These are phyloP conservation scores for Scheffersomyces quercinus DNA, from an alignment of 1,139 yeast species.

Conservation along the genomic window DNA sequence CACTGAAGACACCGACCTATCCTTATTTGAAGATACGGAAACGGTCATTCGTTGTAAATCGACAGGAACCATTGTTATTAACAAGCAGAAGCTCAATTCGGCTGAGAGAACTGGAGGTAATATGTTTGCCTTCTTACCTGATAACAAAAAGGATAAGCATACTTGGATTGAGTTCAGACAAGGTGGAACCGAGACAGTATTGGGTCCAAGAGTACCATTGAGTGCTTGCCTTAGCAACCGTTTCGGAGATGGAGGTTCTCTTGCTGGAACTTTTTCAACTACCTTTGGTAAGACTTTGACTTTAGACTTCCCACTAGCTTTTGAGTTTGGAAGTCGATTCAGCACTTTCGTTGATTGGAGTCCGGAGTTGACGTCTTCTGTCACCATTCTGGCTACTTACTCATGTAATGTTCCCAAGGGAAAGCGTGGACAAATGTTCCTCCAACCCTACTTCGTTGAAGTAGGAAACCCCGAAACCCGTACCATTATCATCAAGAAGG, in stretches of 20 bases:
- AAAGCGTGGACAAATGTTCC: conserved; percentile 20
- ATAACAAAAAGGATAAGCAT: conserved; percentile 6
- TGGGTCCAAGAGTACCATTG: conserved; percentile 16
- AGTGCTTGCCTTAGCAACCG: conserved; percentile 20
- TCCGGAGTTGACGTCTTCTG: conserved; percentile 6
- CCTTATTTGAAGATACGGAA: conserved; percentile 9
- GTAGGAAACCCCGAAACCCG: conserved; percentile 14
- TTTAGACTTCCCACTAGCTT: conserved; percentile 16
- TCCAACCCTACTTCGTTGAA: conserved; percentile 16
- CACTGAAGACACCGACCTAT: conserved; percentile 1
- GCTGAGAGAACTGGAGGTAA: conserved; percentile 15
- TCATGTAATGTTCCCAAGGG: conserved; percentile 19
- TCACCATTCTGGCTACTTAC: conserved; percentile 15
- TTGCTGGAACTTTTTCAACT: conserved; percentile 15
- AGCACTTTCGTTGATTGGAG: conserved; percentile 5
- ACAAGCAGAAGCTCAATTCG: conserved; percentile 18
- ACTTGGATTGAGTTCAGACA: conserved; percentile 17
- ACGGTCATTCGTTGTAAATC: conserved; percentile 14
- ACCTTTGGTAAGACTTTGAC: conserved; percentile 15
- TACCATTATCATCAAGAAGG: conserved; percentile 5
- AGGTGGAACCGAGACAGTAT: conserved; percentile 3
- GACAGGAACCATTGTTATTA: conserved; percentile 14
- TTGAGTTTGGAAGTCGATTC: conserved; percentile 1
- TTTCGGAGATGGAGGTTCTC: conserved; percentile 23
- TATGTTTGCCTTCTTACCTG: conserved; percentile 5